Evolutionary conservation across 352 stramenopile genomes (phyloP), one percentile per base, ranked within the genome.

Genomic region (Saprolegnia parasitica): DNA sequence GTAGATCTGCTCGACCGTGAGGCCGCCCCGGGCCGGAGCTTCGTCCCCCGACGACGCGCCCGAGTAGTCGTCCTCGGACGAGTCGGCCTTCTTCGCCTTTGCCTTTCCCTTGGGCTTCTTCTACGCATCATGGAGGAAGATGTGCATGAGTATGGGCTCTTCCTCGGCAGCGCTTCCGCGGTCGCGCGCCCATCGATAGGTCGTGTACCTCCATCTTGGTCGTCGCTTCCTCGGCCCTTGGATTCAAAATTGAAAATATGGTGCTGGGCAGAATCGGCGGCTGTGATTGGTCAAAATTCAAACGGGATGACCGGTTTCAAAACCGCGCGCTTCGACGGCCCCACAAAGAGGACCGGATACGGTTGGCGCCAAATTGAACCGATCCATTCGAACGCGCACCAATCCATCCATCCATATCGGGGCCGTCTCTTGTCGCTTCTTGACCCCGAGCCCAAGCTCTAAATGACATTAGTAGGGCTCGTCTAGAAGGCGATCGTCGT

Each of bases 1-100:
- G 77, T 99, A 99, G 55, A 96, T 98, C 74, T 96, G 83, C 70
- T 96, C 87, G 24, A 96, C 88, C 64, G 82, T 68, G 21, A 68
- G 39, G n/a, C 55, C 66, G 35, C 66, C 20, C 21, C 45, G 26
- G n/a, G 15, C 40, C 20, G 52, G 35, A 8, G 13, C 18, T n/a
- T 49, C 42, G 18, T 49, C 42, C 18, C 42, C 42, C 11, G 52
- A 60, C 13, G 52, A 42, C 11, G 24, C 52, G 13, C 13, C 35
- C 11, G 52, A 60, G 52, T 42, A 60, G 11, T 67, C 60, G n/a
- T 56, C 35, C 42, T 35, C 23, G 23, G 60, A 67, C 42, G 35
- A 57, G 11, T 67, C 60, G 35, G 11, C 47, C n/a, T 29, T 35
- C 32, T 35, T 52, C 42, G 42, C 18, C 4, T 42, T 13, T 6